These are phyloP conservation scores for Acanthamoeba royreba DNA, from an alignment of 208 protist species.

Conservation along the genomic window DNA sequence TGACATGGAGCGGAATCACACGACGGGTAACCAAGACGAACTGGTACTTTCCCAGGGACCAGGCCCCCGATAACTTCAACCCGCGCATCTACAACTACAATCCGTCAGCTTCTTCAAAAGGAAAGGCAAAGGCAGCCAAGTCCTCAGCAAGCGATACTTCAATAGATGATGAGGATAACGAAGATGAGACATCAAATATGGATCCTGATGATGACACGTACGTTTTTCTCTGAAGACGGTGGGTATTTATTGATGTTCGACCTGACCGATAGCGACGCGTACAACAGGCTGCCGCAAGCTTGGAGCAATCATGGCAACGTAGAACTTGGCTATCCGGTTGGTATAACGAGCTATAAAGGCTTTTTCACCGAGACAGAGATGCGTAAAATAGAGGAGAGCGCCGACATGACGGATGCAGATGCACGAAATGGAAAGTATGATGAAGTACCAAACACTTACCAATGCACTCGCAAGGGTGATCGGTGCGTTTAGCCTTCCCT, in stretches of 20 bases:
- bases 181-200: background rate
- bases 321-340: background rate
- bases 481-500: background rate
- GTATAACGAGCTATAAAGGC: background rate
- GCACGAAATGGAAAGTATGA: constrained; percentile 12
- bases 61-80: background rate
- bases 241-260: too few species aligned
- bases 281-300: background rate
- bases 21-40: background rate
- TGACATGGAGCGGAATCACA: background rate
- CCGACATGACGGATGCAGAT: background rate
- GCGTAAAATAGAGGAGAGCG: background rate
- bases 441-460: background rate
- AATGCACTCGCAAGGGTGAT: constrained; percentile 4
- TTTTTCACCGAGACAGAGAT: constrained; percentile 18
- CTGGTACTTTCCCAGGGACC: background rate
- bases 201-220: background rate
- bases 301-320: background rate
- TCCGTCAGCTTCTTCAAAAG: background rate
- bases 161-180: background rate
- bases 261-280: background rate
- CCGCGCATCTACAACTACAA: background rate
- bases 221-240: background rate
- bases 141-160: background rate
- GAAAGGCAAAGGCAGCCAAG: background rate